Evolutionary conservation across 257 asterid species (phyloP), one percentile per base, ranked within the genome.

Genomic region (Rubia yunnanensis): DNA sequence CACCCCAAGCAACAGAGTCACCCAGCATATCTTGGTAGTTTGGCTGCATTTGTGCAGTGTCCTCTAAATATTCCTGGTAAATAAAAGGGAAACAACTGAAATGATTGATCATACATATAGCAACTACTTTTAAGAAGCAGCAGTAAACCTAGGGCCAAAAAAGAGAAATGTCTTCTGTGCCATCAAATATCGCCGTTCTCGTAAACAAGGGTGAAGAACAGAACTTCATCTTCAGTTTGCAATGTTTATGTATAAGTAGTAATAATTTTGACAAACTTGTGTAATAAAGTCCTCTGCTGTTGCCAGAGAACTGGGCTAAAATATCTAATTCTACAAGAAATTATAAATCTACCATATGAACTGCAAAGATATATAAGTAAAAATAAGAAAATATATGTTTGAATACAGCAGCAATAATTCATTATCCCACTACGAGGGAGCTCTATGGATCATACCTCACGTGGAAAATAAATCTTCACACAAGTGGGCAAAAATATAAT

Each of bases 1-100:
- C 98, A 65, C 97, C 96, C 98, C 98, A 92, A 66, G 96, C 89
- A 70, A 92, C 79, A 17, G 98, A 89, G 76, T 92, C 98, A 4
- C 98, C 98, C 90, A 92, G 63, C 80, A 81, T 78, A 62, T 88
- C 94, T 20, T 80, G 82, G 70, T 74, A 85, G 82, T 72, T 80
- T 28, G 91, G 76, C 62, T 84, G 98, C 75, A 73, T 81, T 56
- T 79, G 92, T 63, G 72, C 77, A 54, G 91, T 73, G 69, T 87
- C 95, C 74, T 83, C 94, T 64, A 92, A 70, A 70, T 85, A 89
- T 73, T 92, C 98, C 98, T 92, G 85, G 57, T 10, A 54, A 18
- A 39, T 22, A 18, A 10, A 39, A 66, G 64, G 27, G 64, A 28
- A 58, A 36, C n/a, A 2, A 32, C 1, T 7, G 32, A 24, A 31